Percentiles rank a stretch among this genome's conserved stretches.
Conservation (phyloP, 129 eudicot genomes). For the Saussurea involucrata region DNA sequence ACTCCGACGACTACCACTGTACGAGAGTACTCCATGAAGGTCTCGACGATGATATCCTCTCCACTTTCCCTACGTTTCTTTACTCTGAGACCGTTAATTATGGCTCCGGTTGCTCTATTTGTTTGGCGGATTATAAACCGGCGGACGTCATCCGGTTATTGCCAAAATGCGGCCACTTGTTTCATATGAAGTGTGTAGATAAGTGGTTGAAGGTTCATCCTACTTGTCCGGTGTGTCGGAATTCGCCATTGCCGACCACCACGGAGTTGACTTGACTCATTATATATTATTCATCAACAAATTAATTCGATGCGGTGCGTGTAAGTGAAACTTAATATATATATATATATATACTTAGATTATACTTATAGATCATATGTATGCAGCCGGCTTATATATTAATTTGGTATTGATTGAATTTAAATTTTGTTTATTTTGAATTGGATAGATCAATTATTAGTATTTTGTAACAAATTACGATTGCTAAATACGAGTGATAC, state of each 20-base stretch:
- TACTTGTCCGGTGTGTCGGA: slow-evolving; percentile 33
- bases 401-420: not conserved
- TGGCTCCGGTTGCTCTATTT: slow-evolving; percentile 24
- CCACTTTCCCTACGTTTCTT: slow-evolving; percentile 27
- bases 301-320: not conserved
- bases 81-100: slow-evolving; percentile 2
- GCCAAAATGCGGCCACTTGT: slow-evolving; percentile 13
- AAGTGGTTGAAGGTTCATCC: slow-evolving; percentile 17
- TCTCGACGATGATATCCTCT: slow-evolving; percentile 11
- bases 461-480: too few relatives aligned
- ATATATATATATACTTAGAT: not conserved
- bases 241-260: slow-evolving; percentile 8
- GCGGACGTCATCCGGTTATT: slow-evolving; percentile 12
- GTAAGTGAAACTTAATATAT: not conserved
- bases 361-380: not conserved
- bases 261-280: not conserved
- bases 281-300: not conserved
- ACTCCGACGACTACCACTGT: not conserved
- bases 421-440: not conserved
- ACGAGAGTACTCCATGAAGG: not conserved
- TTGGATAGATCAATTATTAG: too few relatives aligned
- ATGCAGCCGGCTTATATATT: not conserved
- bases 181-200: not conserved
- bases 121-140: slow-evolving; percentile 17
- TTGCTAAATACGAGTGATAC: too few relatives aligned